A percentile compares a stretch with the other conserved stretches of the same genome.
phyloP scores from a whole-genome alignment of 345 rosid species.

The Durio zibethinus region DNA sequence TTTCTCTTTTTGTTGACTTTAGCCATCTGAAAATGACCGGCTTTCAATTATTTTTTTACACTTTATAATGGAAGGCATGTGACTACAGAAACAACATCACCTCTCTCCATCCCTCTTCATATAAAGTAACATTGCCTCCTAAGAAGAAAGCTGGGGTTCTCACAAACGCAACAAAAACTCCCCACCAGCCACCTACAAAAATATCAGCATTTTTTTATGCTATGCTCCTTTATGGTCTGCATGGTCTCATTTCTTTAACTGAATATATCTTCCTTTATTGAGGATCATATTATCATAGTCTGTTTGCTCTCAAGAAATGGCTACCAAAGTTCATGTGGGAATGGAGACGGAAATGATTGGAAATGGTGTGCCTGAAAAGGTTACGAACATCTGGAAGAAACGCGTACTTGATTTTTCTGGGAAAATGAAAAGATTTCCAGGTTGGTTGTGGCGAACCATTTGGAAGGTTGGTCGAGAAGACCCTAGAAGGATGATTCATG shows the following conservation, averaged over 20 bases:
- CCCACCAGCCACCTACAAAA: conserved; percentile 11
- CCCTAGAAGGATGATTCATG: conserved; percentile 65
- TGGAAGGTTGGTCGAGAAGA: conserved; percentile 65
- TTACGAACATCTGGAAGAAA: conserved; percentile 25
- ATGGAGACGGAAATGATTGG: conserved; percentile 22
- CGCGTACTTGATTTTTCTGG: conserved; percentile 15
- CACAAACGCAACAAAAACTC: neutral
- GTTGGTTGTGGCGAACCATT: conserved; percentile 27
- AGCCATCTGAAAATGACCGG: conserved; percentile 15
- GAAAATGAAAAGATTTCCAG: conserved; percentile 36
- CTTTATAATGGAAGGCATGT: conserved; percentile 34
- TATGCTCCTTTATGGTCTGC: neutral
- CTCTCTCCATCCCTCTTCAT: conserved; percentile 3
- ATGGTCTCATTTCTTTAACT: neutral
- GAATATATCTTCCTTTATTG: neutral
- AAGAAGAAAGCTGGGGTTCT: conserved; percentile 20
- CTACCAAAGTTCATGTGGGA: conserved; percentile 40
- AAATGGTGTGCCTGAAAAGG: neutral
- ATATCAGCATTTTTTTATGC: neutral
- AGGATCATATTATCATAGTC: neutral
- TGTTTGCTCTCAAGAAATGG: conserved; percentile 16
- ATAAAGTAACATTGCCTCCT: neutral
- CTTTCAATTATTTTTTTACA: neutral
- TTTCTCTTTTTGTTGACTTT: neutral
- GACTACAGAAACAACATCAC: conserved; percentile 11